These are phyloP conservation scores for Zalaria sp. DNA, from an alignment of 2,329 filamentous ascomycete genomes.

Conservation along the genomic window DNA sequence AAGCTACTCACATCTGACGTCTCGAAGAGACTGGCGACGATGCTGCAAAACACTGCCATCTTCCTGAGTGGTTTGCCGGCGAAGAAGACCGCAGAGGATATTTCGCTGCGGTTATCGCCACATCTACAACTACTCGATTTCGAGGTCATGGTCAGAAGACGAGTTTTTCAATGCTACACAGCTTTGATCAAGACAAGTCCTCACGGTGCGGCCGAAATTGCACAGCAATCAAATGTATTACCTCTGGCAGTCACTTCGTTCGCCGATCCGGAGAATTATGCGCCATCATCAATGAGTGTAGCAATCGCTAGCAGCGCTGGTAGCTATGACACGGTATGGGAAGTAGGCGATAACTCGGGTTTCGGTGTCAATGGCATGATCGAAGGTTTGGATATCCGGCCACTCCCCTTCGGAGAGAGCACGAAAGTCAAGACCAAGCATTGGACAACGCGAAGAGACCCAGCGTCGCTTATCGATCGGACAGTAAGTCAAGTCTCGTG, in stretches of 20 bases:
- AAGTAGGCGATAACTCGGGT: constrained; percentile 83
- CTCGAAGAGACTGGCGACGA: constrained; percentile 77
- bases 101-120: constrained; percentile 68
- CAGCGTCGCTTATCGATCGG: constrained; percentile 52
- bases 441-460: constrained; percentile 32
- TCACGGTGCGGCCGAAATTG: constrained; percentile 66
- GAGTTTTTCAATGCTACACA: constrained; percentile 89
- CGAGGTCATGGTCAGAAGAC: constrained; percentile 81
- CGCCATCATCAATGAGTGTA: constrained; percentile 69
- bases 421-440: constrained; percentile 13
- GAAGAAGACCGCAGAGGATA: constrained; percentile 77
- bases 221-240: constrained; percentile 82
- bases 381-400: constrained; percentile 58
- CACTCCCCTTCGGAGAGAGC: constrained; percentile 46
- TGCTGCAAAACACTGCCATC: constrained; percentile 87
- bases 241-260: constrained; percentile 84
- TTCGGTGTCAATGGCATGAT: constrained; percentile 86
- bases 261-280: constrained; percentile 81
- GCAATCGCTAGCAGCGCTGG: constrained; percentile 84
- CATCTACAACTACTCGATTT: constrained; percentile 81
- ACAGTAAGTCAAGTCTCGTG: constrained; percentile 16
- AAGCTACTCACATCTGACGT: constrained; percentile 85
- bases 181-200: constrained; percentile 83
- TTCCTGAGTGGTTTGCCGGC: constrained; percentile 76
- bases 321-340: constrained; percentile 89